Evolutionary conservation across 176 grass and related monocot genomes (phyloP).

Genomic region (Hyparrhenia diplandra): DNA sequence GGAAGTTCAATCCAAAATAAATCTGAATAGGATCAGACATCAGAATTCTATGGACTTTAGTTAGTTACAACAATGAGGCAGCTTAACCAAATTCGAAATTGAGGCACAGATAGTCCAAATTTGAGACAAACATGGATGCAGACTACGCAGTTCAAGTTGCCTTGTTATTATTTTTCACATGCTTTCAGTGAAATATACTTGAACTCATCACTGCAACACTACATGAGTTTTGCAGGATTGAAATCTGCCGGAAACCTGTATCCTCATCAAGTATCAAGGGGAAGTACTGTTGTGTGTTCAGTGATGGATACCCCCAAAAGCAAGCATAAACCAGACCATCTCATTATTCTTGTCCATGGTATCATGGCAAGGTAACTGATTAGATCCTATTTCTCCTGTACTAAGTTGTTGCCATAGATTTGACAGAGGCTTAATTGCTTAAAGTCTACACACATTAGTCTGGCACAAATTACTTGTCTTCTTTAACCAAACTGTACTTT

Average conservation of each 20-base stretch:
- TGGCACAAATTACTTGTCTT: not conserved
- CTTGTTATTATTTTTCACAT: not conserved
- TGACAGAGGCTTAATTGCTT: not conserved
- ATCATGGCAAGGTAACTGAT: constrained; percentile 69
- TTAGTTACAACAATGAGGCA: not conserved
- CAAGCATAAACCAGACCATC: constrained; percentile 69
- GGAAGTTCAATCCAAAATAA: not conserved
- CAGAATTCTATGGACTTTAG: not conserved
- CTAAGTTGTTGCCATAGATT: not conserved
- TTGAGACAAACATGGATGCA: not conserved
- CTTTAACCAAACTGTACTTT: not conserved
- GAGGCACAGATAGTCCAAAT: not conserved
- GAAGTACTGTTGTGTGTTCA: not conserved
- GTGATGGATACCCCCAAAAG: constrained; percentile 23
- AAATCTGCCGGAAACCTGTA: not conserved
- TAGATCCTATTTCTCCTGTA: not conserved
- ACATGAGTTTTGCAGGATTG: not conserved
- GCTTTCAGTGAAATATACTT: not conserved
- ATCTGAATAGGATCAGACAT: not conserved
- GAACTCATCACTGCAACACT: no score
- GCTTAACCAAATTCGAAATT: not conserved
- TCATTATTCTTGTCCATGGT: constrained; percentile 85
- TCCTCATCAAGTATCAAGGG: not conserved
- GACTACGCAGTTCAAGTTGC: not conserved
- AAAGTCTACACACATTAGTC: not conserved